Percentiles rank a stretch among this genome's conserved stretches.
Conservation (phyloP, 2,329 filamentous ascomycete species). For the Ambrosiella xylebori region DNA sequence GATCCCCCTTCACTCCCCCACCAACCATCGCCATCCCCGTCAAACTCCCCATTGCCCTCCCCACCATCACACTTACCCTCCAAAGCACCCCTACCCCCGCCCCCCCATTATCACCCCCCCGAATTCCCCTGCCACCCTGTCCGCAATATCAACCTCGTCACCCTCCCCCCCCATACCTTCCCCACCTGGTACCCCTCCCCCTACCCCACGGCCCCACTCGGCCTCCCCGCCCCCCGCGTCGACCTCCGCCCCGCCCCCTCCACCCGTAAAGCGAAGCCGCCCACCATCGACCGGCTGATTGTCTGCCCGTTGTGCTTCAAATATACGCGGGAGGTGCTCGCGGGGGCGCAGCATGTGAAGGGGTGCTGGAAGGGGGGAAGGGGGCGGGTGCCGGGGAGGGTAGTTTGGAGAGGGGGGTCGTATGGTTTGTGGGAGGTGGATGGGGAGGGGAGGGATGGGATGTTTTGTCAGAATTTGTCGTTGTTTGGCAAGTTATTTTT, state of each 20-base stretch:
- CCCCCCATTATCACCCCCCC: neutral
- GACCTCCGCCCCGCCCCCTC: constrained; percentile 1
- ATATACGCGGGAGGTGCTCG: constrained; percentile 51
- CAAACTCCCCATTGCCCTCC: neutral
- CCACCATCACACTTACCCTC: neutral
- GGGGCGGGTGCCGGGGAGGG: constrained; percentile 41
- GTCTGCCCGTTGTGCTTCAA: constrained; percentile 92
- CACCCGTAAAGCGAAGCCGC: constrained; percentile 19
- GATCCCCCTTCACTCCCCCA: neutral
- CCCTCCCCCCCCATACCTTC: constrained; percentile 70
- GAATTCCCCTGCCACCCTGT: constrained; percentile 23
- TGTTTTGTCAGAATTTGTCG: constrained; percentile 89
- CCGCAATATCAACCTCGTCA: constrained; percentile 73
- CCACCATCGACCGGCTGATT: constrained; percentile 51
- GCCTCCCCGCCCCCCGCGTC: constrained; percentile 21
- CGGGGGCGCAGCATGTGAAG: constrained; percentile 41
- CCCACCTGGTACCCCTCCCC: constrained; percentile 87
- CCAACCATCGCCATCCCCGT: neutral
- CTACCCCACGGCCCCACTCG: constrained; percentile 56
- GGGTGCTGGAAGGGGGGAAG: constrained; percentile 29
- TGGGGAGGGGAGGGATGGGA: constrained; percentile 64
- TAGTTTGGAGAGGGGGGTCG: constrained; percentile 17
- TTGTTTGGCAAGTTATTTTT: constrained; percentile 95
- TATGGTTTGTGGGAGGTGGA: constrained; percentile 89
- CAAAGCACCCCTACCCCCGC: neutral